A percentile compares a stretch with the other conserved stretches of the same genome.
Evolutionary conservation across 2,329 filamentous ascomycete species (phyloP).

Genomic region (Xylariomycetidae sp.): DNA sequence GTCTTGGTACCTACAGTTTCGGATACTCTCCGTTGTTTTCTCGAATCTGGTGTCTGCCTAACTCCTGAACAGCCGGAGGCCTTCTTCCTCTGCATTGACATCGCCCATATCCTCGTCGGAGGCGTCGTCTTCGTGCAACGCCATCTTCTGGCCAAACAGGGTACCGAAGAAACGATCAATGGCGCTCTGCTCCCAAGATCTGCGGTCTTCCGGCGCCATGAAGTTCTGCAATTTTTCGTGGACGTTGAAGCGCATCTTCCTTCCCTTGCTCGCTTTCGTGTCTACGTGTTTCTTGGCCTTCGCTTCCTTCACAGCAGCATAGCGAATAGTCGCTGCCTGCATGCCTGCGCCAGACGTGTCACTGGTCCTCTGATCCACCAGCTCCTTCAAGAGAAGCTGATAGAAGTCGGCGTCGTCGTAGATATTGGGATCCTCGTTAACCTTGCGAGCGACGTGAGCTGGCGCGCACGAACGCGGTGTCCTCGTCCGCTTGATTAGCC

Average conservation of each 20-base stretch:
- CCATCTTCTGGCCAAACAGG: conserved; percentile 64
- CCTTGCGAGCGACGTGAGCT: conserved; percentile 53
- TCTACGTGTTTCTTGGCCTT: conserved; percentile 83
- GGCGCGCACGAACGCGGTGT: conserved; percentile 73
- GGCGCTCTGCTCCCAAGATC: conserved; percentile 73
- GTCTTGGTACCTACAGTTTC: too few species aligned
- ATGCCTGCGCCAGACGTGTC: conserved; percentile 48
- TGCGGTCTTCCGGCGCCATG: conserved; percentile 84
- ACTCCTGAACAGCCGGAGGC: conserved; percentile 44
- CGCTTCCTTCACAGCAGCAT: conserved; percentile 65
- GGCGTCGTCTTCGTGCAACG: conserved; percentile 52
- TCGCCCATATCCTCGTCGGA: conserved; percentile 45
- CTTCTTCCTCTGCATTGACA: conserved; percentile 46
- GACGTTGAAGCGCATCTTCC: conserved; percentile 89
- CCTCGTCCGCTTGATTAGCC: conserved; percentile 62
- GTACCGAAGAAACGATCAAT: conserved; percentile 73
- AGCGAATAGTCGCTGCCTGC: conserved; percentile 49
- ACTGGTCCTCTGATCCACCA: conserved; percentile 80
- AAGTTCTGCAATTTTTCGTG: conserved; percentile 98
- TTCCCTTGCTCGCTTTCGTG: conserved; percentile 88
- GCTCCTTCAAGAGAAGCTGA: conserved; percentile 83
- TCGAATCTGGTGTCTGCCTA: too few species aligned
- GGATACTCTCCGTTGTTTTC: not conserved
- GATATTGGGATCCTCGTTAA: conserved; percentile 55
- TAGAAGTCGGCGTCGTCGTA: conserved; percentile 97